Evolutionary conservation across 2,329 filamentous ascomycete genomes (phyloP).

Genomic region (Penicillium sp.): DNA sequence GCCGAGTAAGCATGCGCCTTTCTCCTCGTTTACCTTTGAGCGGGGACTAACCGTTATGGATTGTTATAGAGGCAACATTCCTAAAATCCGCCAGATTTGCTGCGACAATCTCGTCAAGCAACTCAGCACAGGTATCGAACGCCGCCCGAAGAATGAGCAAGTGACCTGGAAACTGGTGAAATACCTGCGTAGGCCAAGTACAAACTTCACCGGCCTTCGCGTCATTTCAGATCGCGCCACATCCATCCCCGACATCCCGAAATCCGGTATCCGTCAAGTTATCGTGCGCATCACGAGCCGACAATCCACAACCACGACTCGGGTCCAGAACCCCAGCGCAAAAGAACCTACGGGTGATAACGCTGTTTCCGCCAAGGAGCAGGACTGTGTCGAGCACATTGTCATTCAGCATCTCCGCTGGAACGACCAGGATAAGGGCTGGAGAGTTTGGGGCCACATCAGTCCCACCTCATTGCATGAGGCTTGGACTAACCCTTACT

Average conservation of each 20-base stretch:
- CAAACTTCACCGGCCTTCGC: constrained; percentile 37
- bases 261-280: constrained; percentile 42
- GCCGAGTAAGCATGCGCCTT: constrained; percentile 37
- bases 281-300: constrained; percentile 40
- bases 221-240: constrained; percentile 44
- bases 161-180: constrained; percentile 40
- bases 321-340: background rate
- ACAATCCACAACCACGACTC: constrained; percentile 35
- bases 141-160: constrained; percentile 31
- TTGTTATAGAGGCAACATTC: constrained; percentile 34
- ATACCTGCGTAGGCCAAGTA: constrained; percentile 37
- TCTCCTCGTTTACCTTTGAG: background rate
- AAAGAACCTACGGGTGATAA: background rate
- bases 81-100: constrained; percentile 36
- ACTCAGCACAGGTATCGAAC: constrained; percentile 35
- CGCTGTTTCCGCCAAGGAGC: constrained; percentile 33
- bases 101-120: constrained; percentile 39
- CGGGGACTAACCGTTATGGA: background rate
- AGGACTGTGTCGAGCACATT: constrained; percentile 50
- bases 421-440: constrained; percentile 43
- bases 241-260: constrained; percentile 38
- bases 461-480: constrained; percentile 43
- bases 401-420: constrained; percentile 50
- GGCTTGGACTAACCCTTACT: constrained; percentile 36
- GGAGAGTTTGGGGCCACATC: constrained; percentile 52